A percentile compares a stretch with the other conserved stretches of the same genome.
Conservation (phyloP, 768 basidiomycete genomes). For the Auriculariales sp. region DNA sequence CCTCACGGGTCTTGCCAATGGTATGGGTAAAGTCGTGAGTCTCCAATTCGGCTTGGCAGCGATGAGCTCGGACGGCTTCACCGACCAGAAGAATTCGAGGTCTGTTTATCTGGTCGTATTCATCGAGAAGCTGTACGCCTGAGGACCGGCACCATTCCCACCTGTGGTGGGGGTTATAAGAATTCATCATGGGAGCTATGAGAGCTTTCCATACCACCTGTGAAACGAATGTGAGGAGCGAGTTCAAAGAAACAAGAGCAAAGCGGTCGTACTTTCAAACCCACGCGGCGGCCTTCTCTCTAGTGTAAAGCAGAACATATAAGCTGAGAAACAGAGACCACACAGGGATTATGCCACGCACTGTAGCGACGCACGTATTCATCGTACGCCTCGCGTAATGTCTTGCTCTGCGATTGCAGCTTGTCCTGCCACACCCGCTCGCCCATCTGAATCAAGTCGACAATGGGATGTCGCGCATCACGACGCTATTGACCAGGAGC, state of each 20-base stretch:
- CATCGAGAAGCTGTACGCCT: constrained; percentile 35
- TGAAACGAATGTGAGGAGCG: not conserved
- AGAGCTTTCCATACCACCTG: too few relatives aligned
- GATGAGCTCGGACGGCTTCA: constrained; percentile 20
- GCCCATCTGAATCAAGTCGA: constrained; percentile 24
- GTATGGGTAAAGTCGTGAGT: constrained; percentile 19
- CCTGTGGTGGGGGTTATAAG: too few relatives aligned
- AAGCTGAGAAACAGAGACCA: not conserved
- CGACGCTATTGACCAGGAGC: constrained; percentile 17
- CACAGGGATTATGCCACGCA: not conserved
- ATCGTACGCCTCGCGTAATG: constrained; percentile 20
- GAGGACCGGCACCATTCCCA: constrained; percentile 31
- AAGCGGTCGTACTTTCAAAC: constrained; percentile 27
- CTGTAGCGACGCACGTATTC: constrained; percentile 24
- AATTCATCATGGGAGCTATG: too few relatives aligned
- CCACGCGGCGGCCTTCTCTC: constrained; percentile 24
- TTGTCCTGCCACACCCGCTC: constrained; percentile 25
- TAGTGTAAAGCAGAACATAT: not conserved
- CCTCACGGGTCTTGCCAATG: constrained; percentile 15
- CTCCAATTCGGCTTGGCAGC: constrained; percentile 17
- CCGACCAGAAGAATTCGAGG: constrained; percentile 29
- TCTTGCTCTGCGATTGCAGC: constrained; percentile 19
- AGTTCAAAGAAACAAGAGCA: not conserved
- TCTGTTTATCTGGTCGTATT: constrained; percentile 38
- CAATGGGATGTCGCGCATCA: constrained; percentile 27